Evolutionary conservation across 225 moss, liverwort and hornwort species (phyloP).

Genomic region (Takakia lepidozioides): DNA sequence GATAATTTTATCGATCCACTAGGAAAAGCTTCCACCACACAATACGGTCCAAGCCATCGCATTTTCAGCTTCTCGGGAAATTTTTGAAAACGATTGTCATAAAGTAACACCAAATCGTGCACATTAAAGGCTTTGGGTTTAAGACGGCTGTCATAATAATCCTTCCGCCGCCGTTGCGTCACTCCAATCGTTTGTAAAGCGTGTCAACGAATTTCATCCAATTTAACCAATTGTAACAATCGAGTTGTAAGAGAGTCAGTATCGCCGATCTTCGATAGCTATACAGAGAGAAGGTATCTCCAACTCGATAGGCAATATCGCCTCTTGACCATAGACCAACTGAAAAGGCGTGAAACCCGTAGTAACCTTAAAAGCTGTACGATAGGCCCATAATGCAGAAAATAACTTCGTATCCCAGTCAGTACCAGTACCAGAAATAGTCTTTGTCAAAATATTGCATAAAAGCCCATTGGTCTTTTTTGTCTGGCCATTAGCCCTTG

Average conservation of each 20-base stretch:
- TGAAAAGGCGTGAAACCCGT: no score
- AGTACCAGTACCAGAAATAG: not conserved
- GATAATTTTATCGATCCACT: no score
- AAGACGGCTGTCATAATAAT: not conserved
- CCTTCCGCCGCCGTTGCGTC: not conserved
- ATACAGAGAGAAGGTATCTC: not conserved
- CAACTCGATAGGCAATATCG: not conserved
- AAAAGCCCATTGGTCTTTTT: not conserved
- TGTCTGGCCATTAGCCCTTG: conserved; percentile 1
- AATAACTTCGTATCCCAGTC: not conserved
- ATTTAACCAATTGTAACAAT: not conserved
- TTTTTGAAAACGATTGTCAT: not conserved
- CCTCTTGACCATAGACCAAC: no score
- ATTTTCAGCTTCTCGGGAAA: not conserved
- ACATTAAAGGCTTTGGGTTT: no score
- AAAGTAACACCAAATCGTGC: no score
- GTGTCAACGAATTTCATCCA: no score
- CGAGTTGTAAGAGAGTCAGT: not conserved
- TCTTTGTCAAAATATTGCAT: no score
- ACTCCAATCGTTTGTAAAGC: not conserved
- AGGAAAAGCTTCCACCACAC: no score
- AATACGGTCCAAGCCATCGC: not conserved
- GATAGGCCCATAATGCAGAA: not conserved
- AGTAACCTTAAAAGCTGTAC: no score
- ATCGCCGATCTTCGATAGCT: not conserved